Percentiles rank a stretch among this genome's conserved stretches.
Evolutionary conservation across 2,329 filamentous ascomycete genomes (phyloP).

Genomic region (Curvularia sp.): DNA sequence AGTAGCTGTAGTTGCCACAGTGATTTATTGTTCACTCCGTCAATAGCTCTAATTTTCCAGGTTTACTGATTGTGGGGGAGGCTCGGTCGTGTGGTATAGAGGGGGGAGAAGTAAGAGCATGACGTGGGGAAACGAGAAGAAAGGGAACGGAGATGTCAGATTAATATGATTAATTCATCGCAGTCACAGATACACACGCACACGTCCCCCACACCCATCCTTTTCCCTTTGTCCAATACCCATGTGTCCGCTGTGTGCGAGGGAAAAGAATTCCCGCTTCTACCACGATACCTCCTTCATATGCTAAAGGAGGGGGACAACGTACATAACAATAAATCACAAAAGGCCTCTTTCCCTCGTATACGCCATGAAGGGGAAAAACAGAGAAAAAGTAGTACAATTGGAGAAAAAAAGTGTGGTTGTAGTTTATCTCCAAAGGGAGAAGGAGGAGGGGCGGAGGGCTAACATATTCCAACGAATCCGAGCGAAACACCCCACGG

Average conservation of each 20-base stretch:
- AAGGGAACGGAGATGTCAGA: not conserved
- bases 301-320: conserved; percentile 5
- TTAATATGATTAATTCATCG: conserved; percentile 4
- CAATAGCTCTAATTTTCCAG: too few species aligned
- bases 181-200: not conserved
- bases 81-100: conserved; percentile 8
- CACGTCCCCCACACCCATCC: not conserved
- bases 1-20: too few species aligned
- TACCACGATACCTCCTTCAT: conserved; percentile 16
- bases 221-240: not conserved
- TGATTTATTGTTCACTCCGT: too few species aligned
- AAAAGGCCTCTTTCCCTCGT: conserved; percentile 11
- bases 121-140: not conserved
- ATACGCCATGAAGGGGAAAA: conserved; percentile 16
- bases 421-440: conserved; percentile 22
- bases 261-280: not conserved
- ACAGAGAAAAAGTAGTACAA: not conserved
- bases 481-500: not conserved
- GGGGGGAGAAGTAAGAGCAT: not conserved
- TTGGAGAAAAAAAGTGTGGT: conserved; percentile 14
- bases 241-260: conserved; percentile 15
- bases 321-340: conserved; percentile 7
- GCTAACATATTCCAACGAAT: conserved; percentile 4
- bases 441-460: conserved; percentile 15
- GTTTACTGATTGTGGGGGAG: not conserved